Base-by-base conservation (phyloP, 352 stramenopile species). In the Globisporangium middletonii region DNA sequence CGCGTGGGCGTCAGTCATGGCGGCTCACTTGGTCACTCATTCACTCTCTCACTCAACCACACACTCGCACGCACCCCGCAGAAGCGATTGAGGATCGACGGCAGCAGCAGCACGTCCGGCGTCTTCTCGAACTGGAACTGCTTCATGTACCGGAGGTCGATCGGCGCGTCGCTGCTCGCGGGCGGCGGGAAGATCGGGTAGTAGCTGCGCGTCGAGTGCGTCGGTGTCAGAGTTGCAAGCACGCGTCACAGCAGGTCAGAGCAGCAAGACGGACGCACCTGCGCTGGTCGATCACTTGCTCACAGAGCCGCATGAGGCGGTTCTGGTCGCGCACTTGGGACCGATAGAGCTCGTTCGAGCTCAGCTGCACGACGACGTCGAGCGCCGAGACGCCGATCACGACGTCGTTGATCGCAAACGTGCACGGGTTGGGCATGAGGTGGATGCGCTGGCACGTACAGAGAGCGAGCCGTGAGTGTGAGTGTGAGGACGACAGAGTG, bases 361-460 rank as follows among this genome's bases (percentile, higher is more conserved):
- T 92, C 51, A 94, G 61, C 37, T 92, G 79, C 47, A 95, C 65
- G 23, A 99, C 66, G 43, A 97, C 75, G 71, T 99, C 97, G 16
- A 94, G 89, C 0, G 92, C 86, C 8, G 93, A 97, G 33, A 97
- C 81, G 46, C 92, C 94, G 56, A 99, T 88, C 15, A 96, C 73
- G 15, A 98, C 64, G 51, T 92, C 95, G 65, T 99, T 98, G 59
- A 99, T 90, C 52, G 83, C 78, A 50, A 99, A 94, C 23, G 92
- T 97, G 59, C 84, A 96, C 8, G 97, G 97, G 65, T 99, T 99
- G 1, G 95, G 86, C 64, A 98, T 88, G 63, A 96, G 94, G 65
- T 98, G 90, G 7, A 99, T 83, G 23, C 96, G 83, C 72, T 91
- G 58, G 26, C 49, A 56, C 2, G 47, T 26, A 26, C 6, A 8